These are phyloP conservation scores for Russula ochroleuca DNA, from an alignment of 768 basidiomycete species.

Conservation along the genomic window DNA sequence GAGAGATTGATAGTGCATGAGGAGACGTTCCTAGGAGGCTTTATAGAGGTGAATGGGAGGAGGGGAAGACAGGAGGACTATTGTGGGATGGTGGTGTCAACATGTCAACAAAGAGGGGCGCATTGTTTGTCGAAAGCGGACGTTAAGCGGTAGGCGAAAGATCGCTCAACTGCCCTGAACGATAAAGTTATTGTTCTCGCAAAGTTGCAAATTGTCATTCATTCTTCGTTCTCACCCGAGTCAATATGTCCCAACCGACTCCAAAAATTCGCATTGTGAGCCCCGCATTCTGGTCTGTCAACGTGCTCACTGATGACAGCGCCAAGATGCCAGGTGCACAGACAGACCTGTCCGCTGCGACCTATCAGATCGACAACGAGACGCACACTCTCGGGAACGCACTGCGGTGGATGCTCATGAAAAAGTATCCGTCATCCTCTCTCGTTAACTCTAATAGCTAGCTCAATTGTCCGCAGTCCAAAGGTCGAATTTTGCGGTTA, in stretches of 20 bases:
- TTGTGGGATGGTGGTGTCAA: slow-evolving; percentile 18
- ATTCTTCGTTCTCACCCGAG: neutral
- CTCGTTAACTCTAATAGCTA: slow-evolving; percentile 4
- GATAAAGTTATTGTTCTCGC: slow-evolving; percentile 4
- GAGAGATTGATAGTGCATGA: slow-evolving; percentile 1
- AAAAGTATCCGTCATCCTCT: slow-evolving; percentile 59
- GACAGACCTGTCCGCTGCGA: slow-evolving; percentile 79
- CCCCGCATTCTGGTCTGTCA: neutral
- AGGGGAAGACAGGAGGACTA: slow-evolving; percentile 5
- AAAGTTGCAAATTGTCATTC: neutral
- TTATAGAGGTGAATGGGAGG: slow-evolving; percentile 15
- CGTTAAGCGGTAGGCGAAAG: slow-evolving; percentile 16
- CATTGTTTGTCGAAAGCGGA: slow-evolving; percentile 23
- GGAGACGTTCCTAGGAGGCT: neutral
- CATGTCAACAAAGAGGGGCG: slow-evolving; percentile 13
- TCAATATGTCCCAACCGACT: slow-evolving; percentile 18
- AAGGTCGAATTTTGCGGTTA: slow-evolving; percentile 99
- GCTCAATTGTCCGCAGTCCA: slow-evolving; percentile 50
- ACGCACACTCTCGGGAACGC: slow-evolving; percentile 95
- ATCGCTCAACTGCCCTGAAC: neutral
- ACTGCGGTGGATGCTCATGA: slow-evolving; percentile 98
- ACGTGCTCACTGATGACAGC: neutral
- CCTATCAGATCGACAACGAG: slow-evolving; percentile 90
- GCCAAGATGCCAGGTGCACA: slow-evolving; percentile 79
- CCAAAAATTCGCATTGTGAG: slow-evolving; percentile 27